These are phyloP conservation scores for Fusarium sp. DNA, from an alignment of 2,329 filamentous ascomycete genomes.

Conservation along the genomic window DNA sequence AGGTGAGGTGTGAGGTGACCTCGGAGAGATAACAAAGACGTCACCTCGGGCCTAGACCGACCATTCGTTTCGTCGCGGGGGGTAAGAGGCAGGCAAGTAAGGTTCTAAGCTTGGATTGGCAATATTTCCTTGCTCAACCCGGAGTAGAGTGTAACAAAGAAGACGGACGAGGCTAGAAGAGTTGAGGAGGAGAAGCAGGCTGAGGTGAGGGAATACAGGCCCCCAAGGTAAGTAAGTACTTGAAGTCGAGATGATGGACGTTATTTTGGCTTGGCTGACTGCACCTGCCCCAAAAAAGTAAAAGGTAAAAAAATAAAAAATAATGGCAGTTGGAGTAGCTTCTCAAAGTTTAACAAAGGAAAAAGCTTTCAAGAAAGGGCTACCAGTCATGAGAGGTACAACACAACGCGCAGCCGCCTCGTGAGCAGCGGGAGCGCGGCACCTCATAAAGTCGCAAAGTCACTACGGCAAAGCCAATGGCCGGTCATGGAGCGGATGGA, in stretches of 20 bases:
- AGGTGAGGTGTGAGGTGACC: slow-evolving; percentile 40
- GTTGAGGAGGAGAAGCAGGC: slow-evolving; percentile 3
- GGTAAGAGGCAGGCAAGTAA: not conserved
- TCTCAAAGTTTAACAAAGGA: slow-evolving; percentile 7
- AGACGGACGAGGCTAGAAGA: slow-evolving; percentile 15
- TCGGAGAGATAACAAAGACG: slow-evolving; percentile 41
- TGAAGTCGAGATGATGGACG: not conserved
- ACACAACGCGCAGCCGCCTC: not conserved
- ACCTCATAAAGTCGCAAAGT: slow-evolving; percentile 31
- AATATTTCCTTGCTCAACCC: not conserved
- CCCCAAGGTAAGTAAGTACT: not conserved
- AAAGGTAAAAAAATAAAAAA: not conserved
- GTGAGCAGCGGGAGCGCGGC: slow-evolving; percentile 18
- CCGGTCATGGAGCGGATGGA: slow-evolving; percentile 30
- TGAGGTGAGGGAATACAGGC: not conserved
- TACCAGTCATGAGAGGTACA: not conserved
- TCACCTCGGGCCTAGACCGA: slow-evolving; percentile 34
- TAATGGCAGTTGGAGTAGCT: not conserved
- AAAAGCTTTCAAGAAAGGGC: not conserved
- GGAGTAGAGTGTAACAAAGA: slow-evolving; percentile 4
- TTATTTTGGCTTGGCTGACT: slow-evolving; percentile 33
- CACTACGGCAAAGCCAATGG: slow-evolving; percentile 31
- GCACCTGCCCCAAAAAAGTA: slow-evolving; percentile 9
- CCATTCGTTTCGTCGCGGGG: slow-evolving; percentile 23
- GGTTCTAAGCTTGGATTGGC: slow-evolving; percentile 7